phyloP scores from a whole-genome alignment of 1,284 basidiomycete species.

The Trichosporon ovoides region DNA sequence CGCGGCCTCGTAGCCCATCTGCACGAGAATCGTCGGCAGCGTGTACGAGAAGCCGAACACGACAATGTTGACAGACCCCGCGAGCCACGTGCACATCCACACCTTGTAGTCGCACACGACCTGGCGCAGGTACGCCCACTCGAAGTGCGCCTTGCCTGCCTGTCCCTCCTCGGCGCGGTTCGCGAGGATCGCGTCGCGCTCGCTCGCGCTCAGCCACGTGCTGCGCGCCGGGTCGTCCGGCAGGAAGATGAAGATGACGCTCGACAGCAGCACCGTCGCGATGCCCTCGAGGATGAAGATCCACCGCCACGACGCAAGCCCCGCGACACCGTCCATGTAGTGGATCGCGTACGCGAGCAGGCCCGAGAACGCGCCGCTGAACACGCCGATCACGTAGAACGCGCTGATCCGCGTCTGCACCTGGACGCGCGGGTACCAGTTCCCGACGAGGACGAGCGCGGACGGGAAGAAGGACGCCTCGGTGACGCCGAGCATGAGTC shows the following conservation, averaged over 20 bases:
- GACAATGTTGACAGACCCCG: constrained; percentile 17
- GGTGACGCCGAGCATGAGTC: constrained; percentile 12
- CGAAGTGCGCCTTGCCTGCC: constrained; percentile 16
- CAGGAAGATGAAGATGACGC: constrained; percentile 19
- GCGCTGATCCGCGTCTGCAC: constrained; percentile 53
- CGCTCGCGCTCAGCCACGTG: constrained; percentile 20
- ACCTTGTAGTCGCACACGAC: constrained; percentile 18
- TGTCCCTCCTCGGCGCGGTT: constrained; percentile 13
- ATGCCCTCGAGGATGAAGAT: constrained; percentile 23
- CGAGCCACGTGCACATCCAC: constrained; percentile 19
- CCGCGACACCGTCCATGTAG: constrained; percentile 34
- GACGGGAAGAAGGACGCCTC: constrained; percentile 32
- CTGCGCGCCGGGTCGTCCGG: constrained; percentile 19
- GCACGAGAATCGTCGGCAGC: constrained; percentile 24
- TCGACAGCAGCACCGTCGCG: constrained; percentile 20
- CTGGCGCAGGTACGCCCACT: constrained; percentile 16
- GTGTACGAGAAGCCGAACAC: constrained; percentile 23
- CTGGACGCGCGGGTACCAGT: constrained; percentile 51
- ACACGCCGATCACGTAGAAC: constrained; percentile 52
- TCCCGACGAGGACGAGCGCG: constrained; percentile 18
- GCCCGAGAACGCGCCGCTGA: constrained; percentile 33
- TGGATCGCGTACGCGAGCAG: constrained; percentile 39
- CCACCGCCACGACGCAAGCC: constrained; percentile 53
- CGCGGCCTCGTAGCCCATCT: constrained; percentile 27
- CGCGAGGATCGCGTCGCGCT: constrained; percentile 16